Conservation (phyloP, 768 basidiomycete species). For the Mycena galericulata region DNA sequence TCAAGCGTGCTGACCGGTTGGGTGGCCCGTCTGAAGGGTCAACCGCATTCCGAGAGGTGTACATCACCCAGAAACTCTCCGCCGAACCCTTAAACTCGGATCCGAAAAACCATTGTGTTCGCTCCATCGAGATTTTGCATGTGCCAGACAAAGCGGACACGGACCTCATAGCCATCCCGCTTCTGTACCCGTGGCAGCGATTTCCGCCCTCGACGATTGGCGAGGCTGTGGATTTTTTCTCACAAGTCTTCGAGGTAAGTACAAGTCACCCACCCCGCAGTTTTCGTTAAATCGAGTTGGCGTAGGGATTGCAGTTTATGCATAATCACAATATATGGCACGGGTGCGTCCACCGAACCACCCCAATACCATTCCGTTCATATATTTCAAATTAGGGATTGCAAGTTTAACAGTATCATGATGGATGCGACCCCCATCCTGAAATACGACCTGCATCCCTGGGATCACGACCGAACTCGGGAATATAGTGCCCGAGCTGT, state of each 20-base stretch:
- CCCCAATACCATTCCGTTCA: neutral
- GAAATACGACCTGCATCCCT: neutral
- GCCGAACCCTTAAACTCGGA: conserved; percentile 32
- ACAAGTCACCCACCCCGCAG: neutral
- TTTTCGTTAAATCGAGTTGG: neutral
- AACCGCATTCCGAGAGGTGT: conserved; percentile 16
- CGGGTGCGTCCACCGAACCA: neutral
- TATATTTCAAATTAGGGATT: neutral
- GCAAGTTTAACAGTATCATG: conserved; percentile 12
- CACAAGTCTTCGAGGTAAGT: conserved; percentile 46
- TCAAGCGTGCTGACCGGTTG: conserved; percentile 37
- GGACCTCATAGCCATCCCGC: conserved; percentile 45
- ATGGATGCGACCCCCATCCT: conserved; percentile 10
- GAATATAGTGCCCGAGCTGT: neutral
- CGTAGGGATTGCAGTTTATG: conserved; percentile 47
- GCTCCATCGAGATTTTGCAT: conserved; percentile 38
- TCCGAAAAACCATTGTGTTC: conserved; percentile 45
- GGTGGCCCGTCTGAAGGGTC: conserved; percentile 17
- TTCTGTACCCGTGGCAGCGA: conserved; percentile 34
- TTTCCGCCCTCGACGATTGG: conserved; percentile 43
- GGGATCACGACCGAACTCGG: neutral
- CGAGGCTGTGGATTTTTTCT: conserved; percentile 44
- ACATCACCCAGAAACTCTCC: conserved; percentile 29
- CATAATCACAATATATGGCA: conserved; percentile 41
- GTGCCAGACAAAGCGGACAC: conserved; percentile 33